A percentile compares a stretch with the other conserved stretches of the same genome.
Conservation (phyloP, 805 yeast genomes). For the Saturnispora galanensis region DNA sequence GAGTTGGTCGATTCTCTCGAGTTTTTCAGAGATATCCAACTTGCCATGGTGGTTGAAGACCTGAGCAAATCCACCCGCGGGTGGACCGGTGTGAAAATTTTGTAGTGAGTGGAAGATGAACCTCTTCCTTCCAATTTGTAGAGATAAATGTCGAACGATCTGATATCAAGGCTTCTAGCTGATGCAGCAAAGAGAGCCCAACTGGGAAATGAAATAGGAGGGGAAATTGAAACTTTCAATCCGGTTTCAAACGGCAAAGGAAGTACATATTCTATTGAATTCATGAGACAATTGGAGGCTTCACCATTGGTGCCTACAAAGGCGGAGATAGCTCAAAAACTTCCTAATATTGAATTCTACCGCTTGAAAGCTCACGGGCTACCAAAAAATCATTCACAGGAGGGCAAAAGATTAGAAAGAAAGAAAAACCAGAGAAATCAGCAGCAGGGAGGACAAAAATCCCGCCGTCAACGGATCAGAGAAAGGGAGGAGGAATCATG, state of each 20-base stretch:
- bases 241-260: no score
- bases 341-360: conserved; percentile 45
- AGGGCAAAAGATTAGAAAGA: conserved; percentile 1
- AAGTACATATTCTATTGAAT: conserved; percentile 1
- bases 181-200: conserved; percentile 28
- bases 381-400: conserved; percentile 2
- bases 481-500: conserved; percentile 18
- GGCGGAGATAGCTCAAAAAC: conserved; percentile 19
- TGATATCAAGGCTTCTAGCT: conserved; percentile 24
- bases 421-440: no score
- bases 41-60: background rate
- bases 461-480: conserved; percentile 15
- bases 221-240: background rate
- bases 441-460: background rate
- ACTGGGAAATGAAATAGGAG: conserved; percentile 12
- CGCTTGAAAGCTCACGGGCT: conserved; percentile 23
- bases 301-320: conserved; percentile 10
- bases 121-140: background rate
- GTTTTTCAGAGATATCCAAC: conserved; percentile 3
- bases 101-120: background rate
- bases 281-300: conserved; percentile 2
- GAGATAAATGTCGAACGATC: conserved; percentile 13
- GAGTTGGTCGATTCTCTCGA: background rate
- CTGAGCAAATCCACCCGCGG: conserved; percentile 8
- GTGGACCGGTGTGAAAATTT: conserved; percentile 9